Base-by-base conservation (phyloP, 768 basidiomycete species). In the Myochromella boudieri region DNA sequence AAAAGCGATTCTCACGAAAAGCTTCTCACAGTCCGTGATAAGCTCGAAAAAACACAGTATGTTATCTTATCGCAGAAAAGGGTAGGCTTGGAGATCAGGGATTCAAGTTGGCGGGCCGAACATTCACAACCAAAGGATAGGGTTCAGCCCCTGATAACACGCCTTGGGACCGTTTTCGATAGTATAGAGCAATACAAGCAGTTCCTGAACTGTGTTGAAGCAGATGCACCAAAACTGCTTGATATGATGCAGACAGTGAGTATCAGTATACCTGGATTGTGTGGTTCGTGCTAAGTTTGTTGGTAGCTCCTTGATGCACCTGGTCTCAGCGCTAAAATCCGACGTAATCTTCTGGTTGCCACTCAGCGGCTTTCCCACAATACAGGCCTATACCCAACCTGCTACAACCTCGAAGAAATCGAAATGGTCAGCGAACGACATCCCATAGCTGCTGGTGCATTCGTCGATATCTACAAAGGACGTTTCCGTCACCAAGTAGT, bases 231-330 rank as follows among this genome's bases (percentile, higher is more conserved):
- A 18, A 31, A 41, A n/a, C 43, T 52, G 29, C 39, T 52, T 10
- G 43, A 52, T 37, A 37, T 29, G 11, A 48, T 52, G 25, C 51
- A 52, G 8, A 44, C 20, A 27, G 51, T 52, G 11, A 31, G 42
- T 37, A 5, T 1, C 20, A 3, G 14, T 17, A 14, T 20, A 15
- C 33, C 18, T 34, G 14, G 18, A n/a, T 8, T 21, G 18, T 15
- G 3, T 7, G 6, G 1, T 5, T 11, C 10, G 28, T 10, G 11
- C 20, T n/a, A 15, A 3, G 14, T 33, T 6, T 27, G 20, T n/a
- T 17, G 7, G 5, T 7, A 44, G 42, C n/a, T 44, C 8, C 20
- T 44, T 2, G 18, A 44, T 22, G 22, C 18, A 18, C 22, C 42
- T 10, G 5, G 34, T 4, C 4, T 44, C 6, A 20, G 18, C 10